Percentiles rank a stretch among this genome's conserved stretches.
Evolutionary conservation across 768 basidiomycete species (phyloP).

Genomic region (Boletus rex-veris): DNA sequence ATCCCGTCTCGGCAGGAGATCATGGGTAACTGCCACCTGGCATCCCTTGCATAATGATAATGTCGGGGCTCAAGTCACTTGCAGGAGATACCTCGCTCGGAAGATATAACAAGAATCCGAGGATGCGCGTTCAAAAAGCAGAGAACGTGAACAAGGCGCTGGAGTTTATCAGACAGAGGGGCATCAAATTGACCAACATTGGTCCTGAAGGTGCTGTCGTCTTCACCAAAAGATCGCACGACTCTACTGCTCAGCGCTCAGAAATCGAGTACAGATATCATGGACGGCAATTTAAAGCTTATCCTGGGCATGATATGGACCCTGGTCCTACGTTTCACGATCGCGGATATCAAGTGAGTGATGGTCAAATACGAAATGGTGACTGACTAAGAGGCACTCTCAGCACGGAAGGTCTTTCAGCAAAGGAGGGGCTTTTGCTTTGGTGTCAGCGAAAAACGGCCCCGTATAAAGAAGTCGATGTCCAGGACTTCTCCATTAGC

Average conservation of each 20-base stretch:
- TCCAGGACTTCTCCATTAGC: slow-evolving; percentile 88
- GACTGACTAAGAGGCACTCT: slow-evolving; percentile 11
- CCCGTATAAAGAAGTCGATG: slow-evolving; percentile 86
- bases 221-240: not conserved
- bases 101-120: slow-evolving; percentile 86
- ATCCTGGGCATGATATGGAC: slow-evolving; percentile 99
- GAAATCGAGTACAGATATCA: slow-evolving; percentile 66
- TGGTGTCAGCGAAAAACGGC: slow-evolving; percentile 98
- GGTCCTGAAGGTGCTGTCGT: slow-evolving; percentile 78
- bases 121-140: slow-evolving; percentile 93
- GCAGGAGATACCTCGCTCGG: slow-evolving; percentile 88
- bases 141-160: slow-evolving; percentile 98
- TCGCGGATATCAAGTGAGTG: slow-evolving; percentile 92
- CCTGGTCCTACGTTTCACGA: slow-evolving; percentile 93
- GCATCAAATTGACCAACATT: slow-evolving; percentile 96
- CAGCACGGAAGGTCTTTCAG: slow-evolving; percentile 98
- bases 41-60: slow-evolving; percentile 4
- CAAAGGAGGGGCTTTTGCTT: slow-evolving; percentile 92
- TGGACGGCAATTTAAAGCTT: slow-evolving; percentile 97
- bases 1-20: slow-evolving; percentile 67
- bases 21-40: slow-evolving; percentile 61
- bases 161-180: slow-evolving; percentile 90
- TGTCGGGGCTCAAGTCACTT: slow-evolving; percentile 7
- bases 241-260: slow-evolving; percentile 1
- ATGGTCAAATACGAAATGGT: not conserved